phyloP scores from a whole-genome alignment of 805 yeast genomes.

The Wickerhamomyces chambardii region DNA sequence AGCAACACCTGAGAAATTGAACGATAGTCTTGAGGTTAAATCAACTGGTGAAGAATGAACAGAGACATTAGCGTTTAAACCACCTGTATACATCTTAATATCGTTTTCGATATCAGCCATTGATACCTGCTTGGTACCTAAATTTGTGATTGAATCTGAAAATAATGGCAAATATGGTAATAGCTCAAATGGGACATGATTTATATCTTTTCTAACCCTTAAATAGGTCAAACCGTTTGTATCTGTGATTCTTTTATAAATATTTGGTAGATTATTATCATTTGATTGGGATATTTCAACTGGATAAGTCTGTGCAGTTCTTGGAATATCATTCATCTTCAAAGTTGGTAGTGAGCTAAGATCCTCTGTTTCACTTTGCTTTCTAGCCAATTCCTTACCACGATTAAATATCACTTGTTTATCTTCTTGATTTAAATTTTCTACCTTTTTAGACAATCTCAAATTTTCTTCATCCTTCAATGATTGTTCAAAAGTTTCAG shows the following conservation, averaged over 20 bases:
- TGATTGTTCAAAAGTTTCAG: conserved; percentile 38
- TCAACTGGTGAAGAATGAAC: conserved; percentile 50
- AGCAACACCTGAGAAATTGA: conserved; percentile 53
- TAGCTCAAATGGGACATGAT: conserved; percentile 48
- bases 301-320: conserved; percentile 32
- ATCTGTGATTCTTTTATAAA: conserved; percentile 45
- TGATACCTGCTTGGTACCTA: conserved; percentile 69
- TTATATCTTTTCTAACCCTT: conserved; percentile 54
- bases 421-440: conserved; percentile 43
- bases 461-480: conserved; percentile 47
- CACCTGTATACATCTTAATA: conserved; percentile 80
- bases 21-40: conserved; percentile 37
- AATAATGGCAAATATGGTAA: conserved; percentile 71
- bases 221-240: conserved; percentile 80
- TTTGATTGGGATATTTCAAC: conserved; percentile 19
- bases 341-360: conserved; percentile 75
- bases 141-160: conserved; percentile 68
- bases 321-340: conserved; percentile 62
- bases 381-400: conserved; percentile 49
- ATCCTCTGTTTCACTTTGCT: conserved; percentile 66
- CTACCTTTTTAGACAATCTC: conserved; percentile 36
- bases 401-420: conserved; percentile 46
- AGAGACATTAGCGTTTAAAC: conserved; percentile 55
- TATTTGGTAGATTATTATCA: conserved; percentile 12
- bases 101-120: conserved; percentile 82